Conservation (phyloP, 1,284 basidiomycete genomes). For the Vanrija pseudolonga region DNA sequence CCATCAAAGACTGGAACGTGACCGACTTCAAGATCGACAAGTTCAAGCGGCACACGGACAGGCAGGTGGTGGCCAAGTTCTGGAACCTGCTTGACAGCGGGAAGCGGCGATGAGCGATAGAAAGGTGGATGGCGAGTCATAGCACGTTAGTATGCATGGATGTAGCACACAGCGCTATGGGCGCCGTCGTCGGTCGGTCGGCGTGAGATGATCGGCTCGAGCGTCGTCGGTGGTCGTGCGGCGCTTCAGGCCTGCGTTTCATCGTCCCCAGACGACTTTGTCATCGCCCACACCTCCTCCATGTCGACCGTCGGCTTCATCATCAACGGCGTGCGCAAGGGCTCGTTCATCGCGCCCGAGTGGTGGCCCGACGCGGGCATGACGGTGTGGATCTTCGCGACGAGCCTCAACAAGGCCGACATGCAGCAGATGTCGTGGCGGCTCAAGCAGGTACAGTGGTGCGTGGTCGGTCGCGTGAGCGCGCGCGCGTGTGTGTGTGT, state of each 20-base stretch:
- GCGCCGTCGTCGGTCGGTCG: neutral
- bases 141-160: neutral
- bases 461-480: neutral
- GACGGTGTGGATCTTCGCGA: slow-evolving; percentile 12
- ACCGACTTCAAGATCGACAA: slow-evolving; percentile 81
- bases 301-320: slow-evolving; percentile 11
- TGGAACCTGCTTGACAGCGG: slow-evolving; percentile 76
- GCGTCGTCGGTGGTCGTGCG: neutral
- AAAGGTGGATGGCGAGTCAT: neutral
- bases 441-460: slow-evolving; percentile 4
- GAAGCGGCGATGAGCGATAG: slow-evolving; percentile 14
- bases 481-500: neutral
- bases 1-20: slow-evolving; percentile 95
- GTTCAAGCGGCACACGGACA: slow-evolving; percentile 88
- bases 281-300: neutral
- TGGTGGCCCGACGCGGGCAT: slow-evolving; percentile 14
- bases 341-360: slow-evolving; percentile 8
- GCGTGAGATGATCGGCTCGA: neutral
- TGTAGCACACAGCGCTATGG: neutral
- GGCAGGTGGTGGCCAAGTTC: slow-evolving; percentile 88
- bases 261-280: neutral
- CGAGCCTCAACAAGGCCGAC: slow-evolving; percentile 1
- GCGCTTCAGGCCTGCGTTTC: neutral
- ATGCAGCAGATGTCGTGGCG: neutral
- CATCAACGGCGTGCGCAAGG: slow-evolving; percentile 10